phyloP scores from a whole-genome alignment of 2,329 filamentous ascomycete genomes.

The Cladophialophora exuberans region DNA sequence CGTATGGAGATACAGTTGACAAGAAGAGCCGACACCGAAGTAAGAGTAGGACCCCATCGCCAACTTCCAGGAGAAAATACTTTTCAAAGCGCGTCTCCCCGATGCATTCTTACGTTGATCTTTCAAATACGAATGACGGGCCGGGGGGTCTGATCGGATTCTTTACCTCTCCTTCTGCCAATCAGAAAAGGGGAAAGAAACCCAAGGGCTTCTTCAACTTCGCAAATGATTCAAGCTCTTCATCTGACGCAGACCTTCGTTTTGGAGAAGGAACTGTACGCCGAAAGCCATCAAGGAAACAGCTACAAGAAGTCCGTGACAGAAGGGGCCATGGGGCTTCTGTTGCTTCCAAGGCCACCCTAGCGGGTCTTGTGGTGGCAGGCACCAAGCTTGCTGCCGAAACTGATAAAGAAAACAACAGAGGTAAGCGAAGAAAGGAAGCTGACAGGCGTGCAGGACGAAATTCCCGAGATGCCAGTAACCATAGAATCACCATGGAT shows the following conservation, averaged over 20 bases:
- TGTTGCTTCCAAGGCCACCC: slow-evolving; percentile 50
- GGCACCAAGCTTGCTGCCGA: slow-evolving; percentile 51
- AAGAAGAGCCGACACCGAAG: slow-evolving; percentile 35
- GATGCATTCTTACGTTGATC: slow-evolving; percentile 67
- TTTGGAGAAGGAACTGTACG: slow-evolving; percentile 63
- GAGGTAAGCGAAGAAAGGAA: slow-evolving; percentile 26
- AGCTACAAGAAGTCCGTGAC: slow-evolving; percentile 26
- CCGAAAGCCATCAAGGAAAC: slow-evolving; percentile 38
- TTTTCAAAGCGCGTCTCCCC: slow-evolving; percentile 50
- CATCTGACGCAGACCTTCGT: slow-evolving; percentile 68
- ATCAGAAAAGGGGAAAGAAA: slow-evolving; percentile 46
- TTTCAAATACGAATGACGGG: slow-evolving; percentile 60
- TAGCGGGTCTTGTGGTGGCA: slow-evolving; percentile 53
- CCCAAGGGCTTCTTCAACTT: slow-evolving; percentile 57
- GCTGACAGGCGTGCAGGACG: slow-evolving; percentile 28
- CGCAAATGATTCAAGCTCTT: slow-evolving; percentile 68
- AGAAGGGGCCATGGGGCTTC: slow-evolving; percentile 40
- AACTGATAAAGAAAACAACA: slow-evolving; percentile 30
- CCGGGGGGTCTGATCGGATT: slow-evolving; percentile 64
- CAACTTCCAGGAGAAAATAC: slow-evolving; percentile 36
- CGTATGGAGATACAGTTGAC: slow-evolving; percentile 18
- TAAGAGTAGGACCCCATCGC: slow-evolving; percentile 42
- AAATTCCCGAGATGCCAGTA: background rate
- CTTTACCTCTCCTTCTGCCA: slow-evolving; percentile 64
- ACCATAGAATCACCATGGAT: slow-evolving; percentile 15